These are phyloP conservation scores for Candida morakotiae DNA, from an alignment of 805 yeast genomes.

Conservation along the genomic window DNA sequence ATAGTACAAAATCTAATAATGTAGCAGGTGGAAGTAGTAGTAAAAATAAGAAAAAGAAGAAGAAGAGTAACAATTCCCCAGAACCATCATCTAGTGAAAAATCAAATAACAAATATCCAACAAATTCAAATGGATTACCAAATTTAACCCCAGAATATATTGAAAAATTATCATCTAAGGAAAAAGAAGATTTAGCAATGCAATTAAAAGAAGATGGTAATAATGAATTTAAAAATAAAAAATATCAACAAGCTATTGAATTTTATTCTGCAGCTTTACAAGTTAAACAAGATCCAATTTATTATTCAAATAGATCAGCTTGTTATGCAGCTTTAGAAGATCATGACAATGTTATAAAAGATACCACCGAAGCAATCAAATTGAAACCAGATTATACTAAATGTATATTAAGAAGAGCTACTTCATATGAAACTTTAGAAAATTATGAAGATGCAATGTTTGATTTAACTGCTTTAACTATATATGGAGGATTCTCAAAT, in stretches of 20 bases:
- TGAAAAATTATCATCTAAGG: conserved; percentile 41
- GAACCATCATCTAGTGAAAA: conserved; percentile 13
- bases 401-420: conserved; percentile 89
- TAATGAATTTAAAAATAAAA: conserved; percentile 63
- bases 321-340: conserved; percentile 82
- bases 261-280: conserved; percentile 76
- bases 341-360: conserved; percentile 80
- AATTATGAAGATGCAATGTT: conserved; percentile 80
- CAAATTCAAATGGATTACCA: conserved; percentile 54
- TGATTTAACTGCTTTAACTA: conserved; percentile 85
- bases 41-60: conserved; percentile 43
- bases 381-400: conserved; percentile 88
- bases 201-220: conserved; percentile 90
- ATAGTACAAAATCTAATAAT: conserved; percentile 3
- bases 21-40: conserved; percentile 24
- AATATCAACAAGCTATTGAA: conserved; percentile 71
- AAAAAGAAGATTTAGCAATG: conserved; percentile 62
- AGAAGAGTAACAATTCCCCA: conserved; percentile 22
- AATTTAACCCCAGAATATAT: conserved; percentile 46
- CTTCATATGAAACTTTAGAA: conserved; percentile 81
- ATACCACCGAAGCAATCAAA: conserved; percentile 80
- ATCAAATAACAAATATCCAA: conserved; percentile 43
- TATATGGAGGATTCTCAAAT: conserved; percentile 79
- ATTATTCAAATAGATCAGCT: conserved; percentile 93
- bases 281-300: conserved; percentile 79